Evolutionary conservation across 305 asterid species (phyloP).

Genomic region (Nicotiana rustica): DNA sequence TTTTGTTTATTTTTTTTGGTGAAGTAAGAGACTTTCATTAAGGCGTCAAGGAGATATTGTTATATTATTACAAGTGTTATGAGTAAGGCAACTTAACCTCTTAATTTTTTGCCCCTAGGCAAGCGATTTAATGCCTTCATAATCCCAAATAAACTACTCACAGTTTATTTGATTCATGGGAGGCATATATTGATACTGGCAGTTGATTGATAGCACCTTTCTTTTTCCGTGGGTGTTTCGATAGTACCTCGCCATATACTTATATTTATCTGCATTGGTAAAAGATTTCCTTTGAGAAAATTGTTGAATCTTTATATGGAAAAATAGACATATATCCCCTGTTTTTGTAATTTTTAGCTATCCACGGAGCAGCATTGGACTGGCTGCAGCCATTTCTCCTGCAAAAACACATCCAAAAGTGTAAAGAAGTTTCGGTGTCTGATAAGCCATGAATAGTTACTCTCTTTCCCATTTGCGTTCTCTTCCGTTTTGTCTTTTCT

Average conservation of each 20-base stretch:
- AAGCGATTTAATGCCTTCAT: slow-evolving; percentile 38
- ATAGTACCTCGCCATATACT: slow-evolving; percentile 49
- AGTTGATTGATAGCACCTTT: slow-evolving; percentile 56
- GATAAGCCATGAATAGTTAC: not conserved
- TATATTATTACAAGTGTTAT: not conserved
- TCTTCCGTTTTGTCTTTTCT: not conserved
- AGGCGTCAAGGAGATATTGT: not conserved
- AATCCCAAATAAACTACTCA: slow-evolving; percentile 44
- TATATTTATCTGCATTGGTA: not conserved
- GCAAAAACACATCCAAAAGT: not conserved
- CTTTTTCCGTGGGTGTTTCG: slow-evolving; percentile 48
- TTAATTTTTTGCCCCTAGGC: not conserved
- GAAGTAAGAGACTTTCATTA: too few relatives aligned
- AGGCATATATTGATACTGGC: slow-evolving; percentile 44
- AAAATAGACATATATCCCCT: not conserved
- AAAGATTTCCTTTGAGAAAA: not conserved
- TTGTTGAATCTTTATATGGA: not conserved
- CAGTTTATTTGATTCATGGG: slow-evolving; percentile 53
- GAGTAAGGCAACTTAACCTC: not conserved
- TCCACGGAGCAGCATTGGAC: not conserved
- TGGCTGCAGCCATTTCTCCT: slow-evolving; percentile 25
- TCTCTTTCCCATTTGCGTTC: not conserved
- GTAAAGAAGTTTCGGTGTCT: not conserved
- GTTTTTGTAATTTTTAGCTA: not conserved
- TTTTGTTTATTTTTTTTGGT: too few relatives aligned